A percentile compares a stretch with the other conserved stretches of the same genome.
phyloP scores from a whole-genome alignment of 805 yeast species.

The Cyberlindnera amylophila region DNA sequence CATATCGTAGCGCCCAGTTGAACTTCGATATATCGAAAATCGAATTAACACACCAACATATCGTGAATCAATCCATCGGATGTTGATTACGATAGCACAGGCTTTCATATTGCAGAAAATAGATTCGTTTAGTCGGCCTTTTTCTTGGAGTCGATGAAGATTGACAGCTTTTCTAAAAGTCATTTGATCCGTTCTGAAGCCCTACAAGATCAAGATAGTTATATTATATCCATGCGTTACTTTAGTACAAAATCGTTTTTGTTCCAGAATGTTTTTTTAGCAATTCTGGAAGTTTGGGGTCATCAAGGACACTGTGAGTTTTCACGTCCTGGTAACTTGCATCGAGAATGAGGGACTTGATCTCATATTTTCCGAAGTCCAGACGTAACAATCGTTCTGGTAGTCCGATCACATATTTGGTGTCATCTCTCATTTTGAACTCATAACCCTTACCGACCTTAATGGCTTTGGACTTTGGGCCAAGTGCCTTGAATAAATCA shows the following conservation, averaged over 20 bases:
- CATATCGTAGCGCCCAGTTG: too few relatives aligned
- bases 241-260: conserved; percentile 25
- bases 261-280: conserved; percentile 25
- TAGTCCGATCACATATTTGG: conserved; percentile 27
- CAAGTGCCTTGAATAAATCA: conserved; percentile 67
- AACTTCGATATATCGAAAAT: too few relatives aligned
- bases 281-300: conserved; percentile 21
- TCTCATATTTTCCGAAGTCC: conserved; percentile 17
- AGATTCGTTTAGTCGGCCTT: too few relatives aligned
- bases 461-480: conserved; percentile 25
- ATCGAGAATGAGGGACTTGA: conserved; percentile 27
- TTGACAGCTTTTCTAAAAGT: too few relatives aligned
- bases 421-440: conserved; percentile 23
- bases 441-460: conserved; percentile 29
- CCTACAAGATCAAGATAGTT: too few relatives aligned
- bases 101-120: too few relatives aligned
- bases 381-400: conserved; percentile 22
- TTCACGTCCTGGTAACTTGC: conserved; percentile 27
- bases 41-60: too few relatives aligned
- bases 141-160: too few relatives aligned
- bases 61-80: too few relatives aligned
- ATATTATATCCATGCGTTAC: too few relatives aligned
- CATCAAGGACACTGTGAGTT: conserved; percentile 26
- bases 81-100: too few relatives aligned
- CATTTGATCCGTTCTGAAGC: too few relatives aligned